Conservation (phyloP, 495 filamentous ascomycete genomes). For the Penicillium dipodomyicola region DNA sequence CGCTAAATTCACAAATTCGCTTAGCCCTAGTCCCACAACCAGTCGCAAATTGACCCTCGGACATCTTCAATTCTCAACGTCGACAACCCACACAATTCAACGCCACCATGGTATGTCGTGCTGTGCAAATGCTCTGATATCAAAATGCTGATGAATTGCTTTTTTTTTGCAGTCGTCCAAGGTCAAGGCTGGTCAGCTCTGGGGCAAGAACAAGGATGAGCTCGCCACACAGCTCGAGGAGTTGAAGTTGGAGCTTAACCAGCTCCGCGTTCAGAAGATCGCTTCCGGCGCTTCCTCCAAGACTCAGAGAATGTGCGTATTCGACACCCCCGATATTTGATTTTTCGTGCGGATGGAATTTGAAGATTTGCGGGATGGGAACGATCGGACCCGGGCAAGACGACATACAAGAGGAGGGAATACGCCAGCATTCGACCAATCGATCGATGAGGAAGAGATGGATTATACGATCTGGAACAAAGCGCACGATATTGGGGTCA, state of each 20-base stretch:
- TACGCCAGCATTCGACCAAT: slow-evolving; percentile 6
- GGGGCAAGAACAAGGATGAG: slow-evolving; percentile 98
- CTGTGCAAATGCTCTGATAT: slow-evolving; percentile 6
- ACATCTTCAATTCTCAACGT: slow-evolving; percentile 52
- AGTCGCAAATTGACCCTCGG: slow-evolving; percentile 45
- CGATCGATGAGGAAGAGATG: slow-evolving; percentile 1
- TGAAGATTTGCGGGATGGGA: slow-evolving; percentile 22
- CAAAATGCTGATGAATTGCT: slow-evolving; percentile 24
- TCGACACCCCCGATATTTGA: slow-evolving; percentile 20
- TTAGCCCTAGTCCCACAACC: slow-evolving; percentile 56
- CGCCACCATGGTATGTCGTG: slow-evolving; percentile 50
- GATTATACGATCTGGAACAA: not conserved
- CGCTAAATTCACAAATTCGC: slow-evolving; percentile 40
- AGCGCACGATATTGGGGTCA: not conserved
- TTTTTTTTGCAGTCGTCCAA: slow-evolving; percentile 68
- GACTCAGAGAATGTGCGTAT: slow-evolving; percentile 92
- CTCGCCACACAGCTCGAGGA: slow-evolving; percentile 89
- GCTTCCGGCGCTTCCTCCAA: slow-evolving; percentile 86
- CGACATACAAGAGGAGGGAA: slow-evolving; percentile 11
- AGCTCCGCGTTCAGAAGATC: slow-evolving; percentile 97
- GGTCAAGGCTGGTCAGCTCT: slow-evolving; percentile 92
- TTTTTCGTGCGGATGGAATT: slow-evolving; percentile 18
- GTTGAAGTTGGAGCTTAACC: slow-evolving; percentile 89
- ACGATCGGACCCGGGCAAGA: slow-evolving; percentile 14
- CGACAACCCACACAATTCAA: slow-evolving; percentile 49